Conservation (phyloP, 2,329 filamentous ascomycete species). For the Scortechinia acanthostroma region DNA sequence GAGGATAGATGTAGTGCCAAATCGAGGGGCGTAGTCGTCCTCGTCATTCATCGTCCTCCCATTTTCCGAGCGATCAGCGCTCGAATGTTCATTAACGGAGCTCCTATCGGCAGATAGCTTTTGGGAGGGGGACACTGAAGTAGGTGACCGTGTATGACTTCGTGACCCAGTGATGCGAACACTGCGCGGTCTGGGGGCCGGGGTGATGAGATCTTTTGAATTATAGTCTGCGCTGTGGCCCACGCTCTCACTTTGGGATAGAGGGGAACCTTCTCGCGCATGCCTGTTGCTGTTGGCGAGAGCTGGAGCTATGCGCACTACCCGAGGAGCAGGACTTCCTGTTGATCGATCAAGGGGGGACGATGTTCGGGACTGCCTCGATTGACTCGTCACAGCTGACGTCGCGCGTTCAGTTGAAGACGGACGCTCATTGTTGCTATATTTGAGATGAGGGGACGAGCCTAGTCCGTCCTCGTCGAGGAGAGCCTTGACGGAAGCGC, state of each 20-base stretch:
- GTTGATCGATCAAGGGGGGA: neutral
- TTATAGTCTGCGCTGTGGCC: neutral
- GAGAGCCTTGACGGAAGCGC: slow-evolving; percentile 53
- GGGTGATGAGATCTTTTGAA: neutral
- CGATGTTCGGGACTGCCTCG: neutral
- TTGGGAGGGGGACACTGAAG: neutral
- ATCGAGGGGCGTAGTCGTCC: neutral
- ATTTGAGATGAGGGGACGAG: slow-evolving; percentile 11
- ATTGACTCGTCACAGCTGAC: neutral
- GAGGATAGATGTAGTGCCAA: neutral
- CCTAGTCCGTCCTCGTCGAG: slow-evolving; percentile 15
- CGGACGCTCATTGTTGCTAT: neutral
- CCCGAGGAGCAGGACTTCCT: neutral
- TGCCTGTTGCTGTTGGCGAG: neutral
- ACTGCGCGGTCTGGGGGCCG: neutral
- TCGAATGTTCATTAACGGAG: neutral
- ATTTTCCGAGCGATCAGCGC: neutral
- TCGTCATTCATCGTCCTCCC: neutral
- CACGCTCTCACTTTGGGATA: neutral
- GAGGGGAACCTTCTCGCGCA: neutral
- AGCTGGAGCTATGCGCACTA: neutral
- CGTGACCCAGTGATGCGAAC: neutral
- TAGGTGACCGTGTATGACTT: neutral
- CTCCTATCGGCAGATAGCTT: neutral
- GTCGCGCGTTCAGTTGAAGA: neutral